Evolutionary conservation across 2,329 filamentous ascomycete species (phyloP).

Genomic region (Neurospora crassa): DNA sequence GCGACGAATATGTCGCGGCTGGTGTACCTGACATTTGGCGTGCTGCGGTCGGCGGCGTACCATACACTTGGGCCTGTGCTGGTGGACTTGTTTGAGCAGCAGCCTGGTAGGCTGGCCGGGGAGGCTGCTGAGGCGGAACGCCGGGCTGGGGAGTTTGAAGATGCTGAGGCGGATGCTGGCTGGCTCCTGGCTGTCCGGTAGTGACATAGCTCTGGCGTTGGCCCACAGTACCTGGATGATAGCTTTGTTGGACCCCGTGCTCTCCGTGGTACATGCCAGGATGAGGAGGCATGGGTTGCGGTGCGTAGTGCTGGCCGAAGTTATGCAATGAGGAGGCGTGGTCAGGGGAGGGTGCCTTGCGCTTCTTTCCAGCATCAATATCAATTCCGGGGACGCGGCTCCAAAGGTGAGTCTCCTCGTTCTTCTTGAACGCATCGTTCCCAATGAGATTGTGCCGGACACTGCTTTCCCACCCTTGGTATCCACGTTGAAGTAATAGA

Average conservation of each 20-base stretch:
- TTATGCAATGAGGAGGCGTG: conserved; percentile 31
- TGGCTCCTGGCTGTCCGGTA: conserved; percentile 8
- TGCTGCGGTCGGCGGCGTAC: conserved; percentile 12
- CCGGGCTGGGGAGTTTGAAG: conserved; percentile 8
- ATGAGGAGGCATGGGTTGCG: conserved; percentile 11
- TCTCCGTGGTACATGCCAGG: conserved; percentile 19
- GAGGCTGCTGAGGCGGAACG: conserved; percentile 12
- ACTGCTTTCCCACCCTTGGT: conserved; percentile 57
- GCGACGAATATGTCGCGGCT: conserved; percentile 22
- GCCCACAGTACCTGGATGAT: conserved; percentile 10
- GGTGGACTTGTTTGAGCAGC: conserved; percentile 12
- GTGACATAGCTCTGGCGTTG: conserved; percentile 11
- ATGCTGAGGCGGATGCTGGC: conserved; percentile 17
- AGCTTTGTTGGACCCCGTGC: conserved; percentile 9
- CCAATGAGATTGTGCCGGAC: conserved; percentile 55
- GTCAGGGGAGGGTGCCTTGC: conserved; percentile 45
- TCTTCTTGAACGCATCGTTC: conserved; percentile 51
- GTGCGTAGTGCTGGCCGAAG: conserved; percentile 17
- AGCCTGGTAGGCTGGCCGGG: conserved; percentile 12
- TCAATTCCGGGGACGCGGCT: conserved; percentile 47
- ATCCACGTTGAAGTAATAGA: conserved; percentile 49
- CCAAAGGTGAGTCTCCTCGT: conserved; percentile 47
- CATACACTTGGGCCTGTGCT: conserved; percentile 19
- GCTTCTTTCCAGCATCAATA: conserved; percentile 52
- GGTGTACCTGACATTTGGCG: conserved; percentile 17